Evolutionary conservation across 2,329 filamentous ascomycete genomes (phyloP).

Genomic region (Alternaria atra): DNA sequence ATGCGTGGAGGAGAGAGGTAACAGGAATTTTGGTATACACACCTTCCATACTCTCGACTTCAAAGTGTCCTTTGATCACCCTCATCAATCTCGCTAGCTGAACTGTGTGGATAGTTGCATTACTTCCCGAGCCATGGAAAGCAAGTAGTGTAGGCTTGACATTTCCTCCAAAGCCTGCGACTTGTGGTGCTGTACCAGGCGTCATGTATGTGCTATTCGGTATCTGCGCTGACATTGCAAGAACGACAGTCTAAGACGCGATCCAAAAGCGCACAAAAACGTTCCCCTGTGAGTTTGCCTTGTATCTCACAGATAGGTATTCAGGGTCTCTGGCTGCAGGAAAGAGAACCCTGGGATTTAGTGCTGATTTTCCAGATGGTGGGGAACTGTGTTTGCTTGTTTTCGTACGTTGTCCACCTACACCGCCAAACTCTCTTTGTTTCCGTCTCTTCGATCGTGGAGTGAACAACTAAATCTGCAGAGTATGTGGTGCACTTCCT

Average conservation of each 20-base stretch:
- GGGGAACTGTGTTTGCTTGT: background rate
- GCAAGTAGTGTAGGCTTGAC: slow-evolving; percentile 45
- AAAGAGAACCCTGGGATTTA: background rate
- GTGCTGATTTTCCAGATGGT: background rate
- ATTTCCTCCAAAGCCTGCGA: background rate
- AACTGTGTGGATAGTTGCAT: slow-evolving; percentile 43
- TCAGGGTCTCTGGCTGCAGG: background rate
- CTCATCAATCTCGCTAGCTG: slow-evolving; percentile 44
- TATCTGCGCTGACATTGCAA: background rate
- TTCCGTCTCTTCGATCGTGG: background rate
- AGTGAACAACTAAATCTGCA: background rate
- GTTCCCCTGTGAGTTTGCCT: background rate
- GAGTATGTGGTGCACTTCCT: background rate
- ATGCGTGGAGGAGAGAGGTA: background rate
- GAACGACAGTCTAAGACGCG: background rate
- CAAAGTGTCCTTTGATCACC: slow-evolving; percentile 35
- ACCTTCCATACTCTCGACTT: slow-evolving; percentile 40
- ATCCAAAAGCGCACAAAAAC: rapidly evolving
- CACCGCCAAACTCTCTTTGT: background rate
- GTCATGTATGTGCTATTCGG: background rate
- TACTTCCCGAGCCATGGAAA: slow-evolving; percentile 50
- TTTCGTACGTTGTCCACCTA: background rate
- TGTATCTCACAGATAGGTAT: background rate
- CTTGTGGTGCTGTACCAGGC: background rate
- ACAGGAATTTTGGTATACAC: background rate